phyloP scores from a whole-genome alignment of 768 basidiomycete genomes.

The Leucocoprinus birnbaumii region DNA sequence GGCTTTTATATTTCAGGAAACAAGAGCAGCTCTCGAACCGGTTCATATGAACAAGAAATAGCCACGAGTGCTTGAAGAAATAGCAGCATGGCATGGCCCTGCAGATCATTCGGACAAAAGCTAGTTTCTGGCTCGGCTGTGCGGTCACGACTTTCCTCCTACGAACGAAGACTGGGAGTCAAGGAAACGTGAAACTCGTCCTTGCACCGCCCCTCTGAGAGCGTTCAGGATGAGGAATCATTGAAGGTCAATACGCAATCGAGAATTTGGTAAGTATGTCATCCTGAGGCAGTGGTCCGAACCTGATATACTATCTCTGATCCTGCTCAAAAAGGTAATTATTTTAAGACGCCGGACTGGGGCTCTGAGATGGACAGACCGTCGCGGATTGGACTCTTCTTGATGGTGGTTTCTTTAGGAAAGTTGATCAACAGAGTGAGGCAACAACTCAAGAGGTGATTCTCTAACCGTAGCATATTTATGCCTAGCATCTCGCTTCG shows the following conservation, averaged over 20 bases:
- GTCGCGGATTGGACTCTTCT: too few species aligned
- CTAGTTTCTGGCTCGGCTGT: not conserved
- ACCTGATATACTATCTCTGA: not conserved
- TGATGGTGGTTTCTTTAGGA: too few species aligned
- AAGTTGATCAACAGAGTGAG: too few species aligned
- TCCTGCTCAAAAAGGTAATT: not conserved
- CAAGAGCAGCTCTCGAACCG: not conserved
- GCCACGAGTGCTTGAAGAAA: too few species aligned
- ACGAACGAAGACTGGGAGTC: not conserved
- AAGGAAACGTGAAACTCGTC: not conserved
- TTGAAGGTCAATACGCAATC: not conserved
- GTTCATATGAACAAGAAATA: too few species aligned
- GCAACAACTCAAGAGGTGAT: too few species aligned
- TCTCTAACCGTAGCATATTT: too few species aligned
- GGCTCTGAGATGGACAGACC: not conserved
- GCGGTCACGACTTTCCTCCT: not conserved
- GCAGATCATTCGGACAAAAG: not conserved
- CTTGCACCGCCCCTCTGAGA: not conserved
- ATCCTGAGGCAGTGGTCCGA: conserved; percentile 1
- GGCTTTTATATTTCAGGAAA: too few species aligned
- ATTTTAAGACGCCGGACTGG: not conserved
- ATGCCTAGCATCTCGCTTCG: too few species aligned
- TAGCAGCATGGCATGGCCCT: not conserved
- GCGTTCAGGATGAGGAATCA: not conserved
- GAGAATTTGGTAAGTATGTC: not conserved